phyloP scores from a whole-genome alignment of 2,329 filamentous ascomycete genomes.

The Talaromyces funiculosus region DNA sequence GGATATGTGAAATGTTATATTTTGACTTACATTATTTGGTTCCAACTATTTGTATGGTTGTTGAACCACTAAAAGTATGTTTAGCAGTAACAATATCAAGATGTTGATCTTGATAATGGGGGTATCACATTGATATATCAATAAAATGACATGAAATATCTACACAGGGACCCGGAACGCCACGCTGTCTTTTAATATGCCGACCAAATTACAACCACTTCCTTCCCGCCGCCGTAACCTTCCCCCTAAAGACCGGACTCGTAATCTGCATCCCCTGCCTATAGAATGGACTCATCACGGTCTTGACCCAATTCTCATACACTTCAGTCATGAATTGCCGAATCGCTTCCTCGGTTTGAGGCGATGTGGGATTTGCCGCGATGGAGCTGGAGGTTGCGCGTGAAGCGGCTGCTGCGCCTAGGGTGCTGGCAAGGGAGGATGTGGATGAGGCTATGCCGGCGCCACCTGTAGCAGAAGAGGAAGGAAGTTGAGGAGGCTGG shows the following conservation, averaged over 20 bases:
- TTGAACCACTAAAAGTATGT: not conserved
- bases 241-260: slow-evolving; percentile 77
- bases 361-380: slow-evolving; percentile 76
- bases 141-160: not conserved
- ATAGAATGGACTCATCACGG: slow-evolving; percentile 96
- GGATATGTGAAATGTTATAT: not conserved
- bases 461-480: slow-evolving; percentile 23
- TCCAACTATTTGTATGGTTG: not conserved
- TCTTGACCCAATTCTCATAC: slow-evolving; percentile 95
- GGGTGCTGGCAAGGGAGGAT: slow-evolving; percentile 24
- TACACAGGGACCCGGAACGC: not conserved
- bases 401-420: slow-evolving; percentile 19
- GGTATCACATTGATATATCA: slow-evolving; percentile 7
- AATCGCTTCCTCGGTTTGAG: slow-evolving; percentile 91
- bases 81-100: not conserved
- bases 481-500: slow-evolving; percentile 57
- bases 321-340: slow-evolving; percentile 92
- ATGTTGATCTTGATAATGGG: not conserved
- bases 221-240: slow-evolving; percentile 80
- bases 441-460: slow-evolving; percentile 17
- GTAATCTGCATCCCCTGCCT: slow-evolving; percentile 74
- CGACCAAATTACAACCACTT: slow-evolving; percentile 66
- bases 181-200: not conserved
- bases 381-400: slow-evolving; percentile 61
- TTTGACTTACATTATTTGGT: not conserved